These are phyloP conservation scores for Coemansia sp. DNA, from an alignment of 192 early-diverging fungal species.

Conservation along the genomic window DNA sequence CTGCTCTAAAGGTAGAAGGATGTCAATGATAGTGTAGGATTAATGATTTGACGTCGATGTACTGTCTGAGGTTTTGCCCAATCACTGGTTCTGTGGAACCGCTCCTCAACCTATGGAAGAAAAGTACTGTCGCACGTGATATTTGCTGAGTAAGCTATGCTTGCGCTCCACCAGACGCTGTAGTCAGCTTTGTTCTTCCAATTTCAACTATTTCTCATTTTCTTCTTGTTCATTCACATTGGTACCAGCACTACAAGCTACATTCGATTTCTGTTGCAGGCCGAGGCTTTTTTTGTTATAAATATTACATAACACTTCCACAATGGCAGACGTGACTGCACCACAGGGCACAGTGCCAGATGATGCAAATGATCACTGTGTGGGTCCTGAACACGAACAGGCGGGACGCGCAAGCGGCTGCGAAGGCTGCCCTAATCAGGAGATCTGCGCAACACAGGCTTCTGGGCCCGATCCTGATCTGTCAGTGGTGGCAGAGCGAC, in stretches of 20 bases:
- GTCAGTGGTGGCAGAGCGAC: constrained; percentile 61
- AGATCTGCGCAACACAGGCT: constrained; percentile 69
- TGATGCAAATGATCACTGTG: constrained; percentile 75
- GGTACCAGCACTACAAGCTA: neutral
- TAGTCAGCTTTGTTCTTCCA: neutral
- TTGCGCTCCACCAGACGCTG: too few relatives aligned
- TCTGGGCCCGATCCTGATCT: constrained; percentile 82
- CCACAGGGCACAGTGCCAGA: constrained; percentile 41
- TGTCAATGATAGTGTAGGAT: neutral
- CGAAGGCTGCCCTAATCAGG: constrained; percentile 80
- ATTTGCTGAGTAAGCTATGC: too few relatives aligned
- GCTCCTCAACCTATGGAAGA: neutral
- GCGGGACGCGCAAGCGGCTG: constrained; percentile 76
- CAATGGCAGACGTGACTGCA: constrained; percentile 8
- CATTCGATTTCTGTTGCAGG: neutral
- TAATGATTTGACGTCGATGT: too few relatives aligned
- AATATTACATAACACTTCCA: neutral
- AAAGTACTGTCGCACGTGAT: too few relatives aligned
- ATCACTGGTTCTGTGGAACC: neutral
- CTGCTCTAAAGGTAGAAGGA: neutral
- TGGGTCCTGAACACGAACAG: constrained; percentile 67
- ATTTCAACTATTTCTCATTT: neutral
- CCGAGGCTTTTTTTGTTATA: neutral
- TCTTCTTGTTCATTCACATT: neutral
- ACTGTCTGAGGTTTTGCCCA: neutral